A percentile compares a stretch with the other conserved stretches of the same genome.
These are phyloP conservation scores for Conidiobolus incongruus DNA, from an alignment of 371 early-diverging fungal species.

Conservation along the genomic window DNA sequence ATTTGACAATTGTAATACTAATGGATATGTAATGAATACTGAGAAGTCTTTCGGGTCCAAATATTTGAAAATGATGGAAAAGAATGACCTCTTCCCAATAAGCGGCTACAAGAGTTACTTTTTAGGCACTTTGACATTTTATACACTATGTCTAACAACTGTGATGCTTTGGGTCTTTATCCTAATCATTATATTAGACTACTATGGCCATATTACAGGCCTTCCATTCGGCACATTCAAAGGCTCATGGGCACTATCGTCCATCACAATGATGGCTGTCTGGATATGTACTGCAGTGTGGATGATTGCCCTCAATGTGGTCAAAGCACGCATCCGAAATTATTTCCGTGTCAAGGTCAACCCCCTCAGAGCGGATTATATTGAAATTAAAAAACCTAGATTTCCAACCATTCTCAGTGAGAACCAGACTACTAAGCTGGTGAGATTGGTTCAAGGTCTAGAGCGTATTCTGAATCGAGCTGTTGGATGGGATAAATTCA, in stretches of 20 bases:
- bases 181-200: constrained; percentile 36
- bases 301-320: constrained; percentile 24
- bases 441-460: too few species aligned
- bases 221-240: constrained; percentile 18
- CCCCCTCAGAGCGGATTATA: constrained; percentile 19
- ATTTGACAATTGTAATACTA: too few species aligned
- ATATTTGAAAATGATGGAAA: constrained; percentile 12
- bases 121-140: constrained; percentile 25
- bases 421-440: too few species aligned
- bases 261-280: constrained; percentile 32
- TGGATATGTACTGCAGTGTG: constrained; percentile 13
- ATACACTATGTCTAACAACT: constrained; percentile 23
- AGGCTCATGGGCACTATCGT: constrained; percentile 21
- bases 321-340: constrained; percentile 19
- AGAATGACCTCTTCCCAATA: constrained; percentile 17
- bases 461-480: too few species aligned
- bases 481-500: constrained; percentile 16
- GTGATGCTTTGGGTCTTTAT: constrained; percentile 36
- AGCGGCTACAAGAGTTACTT: constrained; percentile 32
- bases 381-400: constrained; percentile 33
- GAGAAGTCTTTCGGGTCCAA: too few species aligned
- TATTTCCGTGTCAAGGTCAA: constrained; percentile 31
- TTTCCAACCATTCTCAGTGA: constrained; percentile 22
- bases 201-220: constrained; percentile 25
- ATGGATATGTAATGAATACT: too few species aligned